Evolutionary conservation across 2,329 filamentous ascomycete genomes (phyloP).

Genomic region (Sporothrix phasma): DNA sequence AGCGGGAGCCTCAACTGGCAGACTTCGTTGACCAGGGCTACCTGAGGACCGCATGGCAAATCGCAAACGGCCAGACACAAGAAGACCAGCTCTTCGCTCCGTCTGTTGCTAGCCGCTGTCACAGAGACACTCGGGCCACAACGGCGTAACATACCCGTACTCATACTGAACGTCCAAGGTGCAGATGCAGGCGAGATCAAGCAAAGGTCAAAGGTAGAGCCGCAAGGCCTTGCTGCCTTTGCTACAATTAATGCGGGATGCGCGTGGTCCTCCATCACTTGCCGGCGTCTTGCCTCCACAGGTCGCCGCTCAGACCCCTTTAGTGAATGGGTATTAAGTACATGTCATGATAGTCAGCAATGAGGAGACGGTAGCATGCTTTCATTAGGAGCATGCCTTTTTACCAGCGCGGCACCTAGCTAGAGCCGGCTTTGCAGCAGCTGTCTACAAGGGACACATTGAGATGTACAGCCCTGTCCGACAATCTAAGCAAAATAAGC

Average conservation of each 20-base stretch:
- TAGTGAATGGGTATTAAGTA: too few relatives aligned
- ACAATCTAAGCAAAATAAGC: background rate
- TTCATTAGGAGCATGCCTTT: background rate
- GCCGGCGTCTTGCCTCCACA: background rate
- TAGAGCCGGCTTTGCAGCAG: background rate
- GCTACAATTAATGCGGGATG: background rate
- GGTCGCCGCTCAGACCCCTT: conserved; percentile 5
- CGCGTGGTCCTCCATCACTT: background rate
- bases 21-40: background rate
- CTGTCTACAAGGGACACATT: too few relatives aligned
- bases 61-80: background rate
- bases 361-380: background rate
- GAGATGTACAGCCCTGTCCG: too few relatives aligned
- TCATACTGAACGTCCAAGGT: too few relatives aligned
- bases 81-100: background rate
- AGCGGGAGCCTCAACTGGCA: background rate
- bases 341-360: too few relatives aligned
- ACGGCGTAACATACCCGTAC: too few relatives aligned
- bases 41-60: background rate
- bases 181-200: background rate
- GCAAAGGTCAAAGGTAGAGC: background rate
- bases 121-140: background rate
- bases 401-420: background rate
- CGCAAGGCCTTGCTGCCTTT: background rate
- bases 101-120: background rate